Conservation (phyloP, 306 rosid species). For the Parietaria judaica region DNA sequence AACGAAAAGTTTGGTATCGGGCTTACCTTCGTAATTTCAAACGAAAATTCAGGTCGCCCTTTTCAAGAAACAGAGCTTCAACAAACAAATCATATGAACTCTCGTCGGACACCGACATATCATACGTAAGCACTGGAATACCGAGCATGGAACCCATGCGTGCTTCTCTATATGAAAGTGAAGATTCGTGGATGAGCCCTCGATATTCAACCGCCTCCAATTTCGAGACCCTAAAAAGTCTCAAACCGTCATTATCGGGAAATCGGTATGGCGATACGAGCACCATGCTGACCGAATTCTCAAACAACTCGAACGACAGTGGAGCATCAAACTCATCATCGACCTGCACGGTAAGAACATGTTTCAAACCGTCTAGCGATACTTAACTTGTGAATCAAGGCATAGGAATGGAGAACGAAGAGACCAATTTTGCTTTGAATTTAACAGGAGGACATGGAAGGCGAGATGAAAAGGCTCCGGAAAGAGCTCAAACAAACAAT, state of each 20-base stretch:
- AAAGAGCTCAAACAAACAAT: conserved; percentile 78
- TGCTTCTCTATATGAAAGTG: conserved; percentile 33
- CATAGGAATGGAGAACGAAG: neutral
- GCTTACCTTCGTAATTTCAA: no score
- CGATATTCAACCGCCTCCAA: conserved; percentile 44
- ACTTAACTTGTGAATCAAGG: no score
- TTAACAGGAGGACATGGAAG: conserved; percentile 61
- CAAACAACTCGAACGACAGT: conserved; percentile 40
- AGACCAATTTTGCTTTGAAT: conserved; percentile 11
- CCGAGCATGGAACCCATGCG: conserved; percentile 42
- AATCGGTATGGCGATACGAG: conserved; percentile 33
- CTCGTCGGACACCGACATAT: conserved; percentile 50
- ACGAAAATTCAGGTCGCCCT: conserved; percentile 48
- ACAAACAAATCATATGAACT: conserved; percentile 33
- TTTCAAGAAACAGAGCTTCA: conserved; percentile 33
- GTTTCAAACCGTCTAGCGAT: neutral
- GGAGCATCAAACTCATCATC: conserved; percentile 19
- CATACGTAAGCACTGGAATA: conserved; percentile 62
- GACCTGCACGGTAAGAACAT: conserved; percentile 23
- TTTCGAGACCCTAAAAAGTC: conserved; percentile 27
- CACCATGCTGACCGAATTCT: conserved; percentile 18
- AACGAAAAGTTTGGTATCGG: neutral
- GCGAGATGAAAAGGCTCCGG: conserved; percentile 79
- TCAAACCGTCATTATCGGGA: conserved; percentile 34
- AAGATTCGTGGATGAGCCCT: conserved; percentile 25